These are phyloP conservation scores for Apophysomyces sp. DNA, from an alignment of 371 early-diverging fungal genomes.

Conservation along the genomic window DNA sequence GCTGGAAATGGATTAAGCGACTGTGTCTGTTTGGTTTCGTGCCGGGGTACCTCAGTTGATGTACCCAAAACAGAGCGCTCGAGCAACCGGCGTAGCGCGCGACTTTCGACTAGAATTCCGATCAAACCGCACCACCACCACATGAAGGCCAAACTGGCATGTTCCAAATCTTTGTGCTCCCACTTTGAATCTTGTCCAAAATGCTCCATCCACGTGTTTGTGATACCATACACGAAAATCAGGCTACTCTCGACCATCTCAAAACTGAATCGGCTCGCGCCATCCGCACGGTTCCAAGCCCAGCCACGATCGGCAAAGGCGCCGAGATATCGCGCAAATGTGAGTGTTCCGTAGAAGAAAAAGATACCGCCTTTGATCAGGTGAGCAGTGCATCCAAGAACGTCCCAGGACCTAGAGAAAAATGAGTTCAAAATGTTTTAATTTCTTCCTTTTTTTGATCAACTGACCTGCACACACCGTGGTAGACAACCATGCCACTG, in stretches of 20 bases:
- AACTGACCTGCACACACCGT: conserved; percentile 45
- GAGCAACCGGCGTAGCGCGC: conserved; percentile 42
- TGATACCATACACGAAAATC: conserved; percentile 62
- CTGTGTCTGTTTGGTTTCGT: conserved; percentile 21
- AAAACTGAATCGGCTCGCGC: conserved; percentile 40
- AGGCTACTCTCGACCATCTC: conserved; percentile 46
- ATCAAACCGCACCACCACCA: conserved; percentile 68
- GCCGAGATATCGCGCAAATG: conserved; percentile 48
- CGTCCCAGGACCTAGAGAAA: conserved; percentile 36
- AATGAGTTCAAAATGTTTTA: background rate
- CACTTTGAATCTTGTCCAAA: conserved; percentile 51
- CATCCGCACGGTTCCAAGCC: conserved; percentile 48
- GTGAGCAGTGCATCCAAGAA: conserved; percentile 49
- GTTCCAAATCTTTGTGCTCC: conserved; percentile 68
- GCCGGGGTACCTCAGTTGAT: conserved; percentile 17
- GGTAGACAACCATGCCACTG: conserved; percentile 48
- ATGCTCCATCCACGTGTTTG: conserved; percentile 69
- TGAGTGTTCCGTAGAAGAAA: conserved; percentile 45
- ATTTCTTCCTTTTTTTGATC: background rate
- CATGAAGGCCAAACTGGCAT: conserved; percentile 65
- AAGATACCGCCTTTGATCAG: conserved; percentile 55
- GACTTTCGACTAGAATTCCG: conserved; percentile 54
- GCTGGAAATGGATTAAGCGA: conserved; percentile 59
- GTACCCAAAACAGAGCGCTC: conserved; percentile 22
- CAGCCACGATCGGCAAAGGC: conserved; percentile 49